Evolutionary conservation across 1,139 yeast genomes (phyloP), one percentile per base, ranked within the genome.

Genomic region (Geotrichum candidum): DNA sequence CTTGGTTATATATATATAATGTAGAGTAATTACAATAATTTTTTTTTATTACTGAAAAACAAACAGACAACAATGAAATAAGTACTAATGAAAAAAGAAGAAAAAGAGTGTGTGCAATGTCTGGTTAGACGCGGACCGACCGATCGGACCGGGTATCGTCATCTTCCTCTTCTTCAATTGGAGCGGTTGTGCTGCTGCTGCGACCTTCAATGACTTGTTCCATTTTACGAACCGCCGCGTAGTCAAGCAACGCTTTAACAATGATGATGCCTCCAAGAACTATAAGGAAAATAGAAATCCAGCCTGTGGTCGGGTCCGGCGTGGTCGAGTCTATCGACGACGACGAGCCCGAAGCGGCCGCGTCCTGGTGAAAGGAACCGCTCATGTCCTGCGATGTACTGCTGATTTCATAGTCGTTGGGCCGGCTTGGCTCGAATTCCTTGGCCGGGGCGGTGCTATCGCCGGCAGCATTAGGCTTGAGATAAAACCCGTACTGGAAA

Each of bases 211-310:
- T 87, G 27, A 78, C 81, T 65, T 73, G 77, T 72, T 92, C 97
- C 83, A 86, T 85, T 68, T 83, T 83, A 70, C 88, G 85, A n/a
- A 94, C 96, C 66, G 85, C 80, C 67, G 81, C 80, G 72, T 85
- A 94, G 72, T 89, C 96, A 59, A 82, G 77, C 27, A 88, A 68
- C 10, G 96, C 84, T 71, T 87, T 89, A 29, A 84, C 64, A 18
- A 88, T 76, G 29, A 92, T 79, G 62, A 87, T 80, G 3, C 82
- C 72, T 0, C 98, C 99, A 61, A 88, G 78, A 1, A 85, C 81
- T 67, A 89, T 83, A 53, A 88, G 76, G 1, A 82, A 81, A 65
- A 83, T 82, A 1, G 91, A 86, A 18, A 76, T 64, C 68, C 72
- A 70, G 45, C 41, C 59, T 9, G 62, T 33, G n/a, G 61, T 54